Conservation (phyloP, 345 rosid genomes). For the Aquilaria yunnanensis region DNA sequence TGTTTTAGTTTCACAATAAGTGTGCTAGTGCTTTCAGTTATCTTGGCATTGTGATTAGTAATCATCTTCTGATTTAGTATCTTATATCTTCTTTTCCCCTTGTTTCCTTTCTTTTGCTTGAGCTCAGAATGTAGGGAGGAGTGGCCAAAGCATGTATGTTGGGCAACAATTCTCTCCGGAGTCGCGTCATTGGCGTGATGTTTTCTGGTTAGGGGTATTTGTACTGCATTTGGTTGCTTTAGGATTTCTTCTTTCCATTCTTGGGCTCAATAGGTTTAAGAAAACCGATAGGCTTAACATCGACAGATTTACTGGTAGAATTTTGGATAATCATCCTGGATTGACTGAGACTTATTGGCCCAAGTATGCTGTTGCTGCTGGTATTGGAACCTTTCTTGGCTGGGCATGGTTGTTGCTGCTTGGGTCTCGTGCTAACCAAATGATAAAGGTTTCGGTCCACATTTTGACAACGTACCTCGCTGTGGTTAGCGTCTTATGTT, state of each 20-base stretch:
- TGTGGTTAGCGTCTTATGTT: slow-evolving; percentile 82
- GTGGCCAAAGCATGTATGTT: slow-evolving; percentile 42
- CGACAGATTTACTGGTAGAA: slow-evolving; percentile 43
- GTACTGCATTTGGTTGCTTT: slow-evolving; percentile 59
- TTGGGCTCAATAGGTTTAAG: slow-evolving; percentile 73
- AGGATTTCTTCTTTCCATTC: slow-evolving; percentile 50
- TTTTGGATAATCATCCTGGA: slow-evolving; percentile 36
- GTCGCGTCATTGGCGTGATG: slow-evolving; percentile 79
- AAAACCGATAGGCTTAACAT: slow-evolving; percentile 70
- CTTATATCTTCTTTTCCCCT: background rate
- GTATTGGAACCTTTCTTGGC: slow-evolving; percentile 60
- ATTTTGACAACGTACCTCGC: slow-evolving; percentile 88
- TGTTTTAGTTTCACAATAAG: background rate
- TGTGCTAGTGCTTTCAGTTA: too few species aligned
- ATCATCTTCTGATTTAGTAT: background rate
- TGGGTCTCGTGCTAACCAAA: slow-evolving; percentile 67
- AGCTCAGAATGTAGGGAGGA: slow-evolving; percentile 57
- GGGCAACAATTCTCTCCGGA: slow-evolving; percentile 37
- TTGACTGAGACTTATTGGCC: slow-evolving; percentile 94
- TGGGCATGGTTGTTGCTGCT: slow-evolving; percentile 77
- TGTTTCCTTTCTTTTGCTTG: background rate
- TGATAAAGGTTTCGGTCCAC: slow-evolving; percentile 90
- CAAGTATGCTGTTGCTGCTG: slow-evolving; percentile 76
- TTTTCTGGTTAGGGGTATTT: slow-evolving; percentile 83
- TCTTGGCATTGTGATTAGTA: too few species aligned